A percentile compares a stretch with the other conserved stretches of the same genome.
These are phyloP conservation scores for Pichia sporocuriosa DNA, from an alignment of 805 yeast genomes.

Conservation along the genomic window DNA sequence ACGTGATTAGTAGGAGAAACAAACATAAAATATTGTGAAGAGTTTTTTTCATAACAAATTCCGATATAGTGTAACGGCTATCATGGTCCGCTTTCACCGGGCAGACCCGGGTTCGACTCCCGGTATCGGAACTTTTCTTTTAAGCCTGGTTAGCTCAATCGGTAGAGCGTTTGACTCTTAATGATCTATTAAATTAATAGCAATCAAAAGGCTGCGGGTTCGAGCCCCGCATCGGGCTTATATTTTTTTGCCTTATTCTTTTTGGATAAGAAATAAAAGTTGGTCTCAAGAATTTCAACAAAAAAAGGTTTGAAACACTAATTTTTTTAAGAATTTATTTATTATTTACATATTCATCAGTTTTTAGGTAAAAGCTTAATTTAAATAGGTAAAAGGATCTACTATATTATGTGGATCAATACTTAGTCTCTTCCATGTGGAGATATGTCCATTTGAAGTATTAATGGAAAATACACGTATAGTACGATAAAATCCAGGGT, in stretches of 20 bases:
- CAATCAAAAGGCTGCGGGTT: background rate
- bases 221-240: constrained; percentile 11
- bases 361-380: background rate
- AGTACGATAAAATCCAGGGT: constrained; percentile 80
- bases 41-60: constrained; percentile 7
- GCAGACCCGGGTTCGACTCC: constrained; percentile 39
- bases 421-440: constrained; percentile 71
- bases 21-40: no score
- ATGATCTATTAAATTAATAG: background rate
- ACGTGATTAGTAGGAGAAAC: no score
- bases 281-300: no score
- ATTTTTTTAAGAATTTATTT: background rate
- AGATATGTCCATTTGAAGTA: constrained; percentile 34
- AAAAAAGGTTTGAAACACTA: no score
- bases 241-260: background rate
- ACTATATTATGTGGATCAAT: constrained; percentile 35
- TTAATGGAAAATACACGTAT: constrained; percentile 67
- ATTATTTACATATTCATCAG: no score
- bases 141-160: constrained; percentile 12
- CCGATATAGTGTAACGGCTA: constrained; percentile 38
- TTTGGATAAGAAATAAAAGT: no score
- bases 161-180: constrained; percentile 12
- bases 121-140: constrained; percentile 31
- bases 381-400: constrained; percentile 1
- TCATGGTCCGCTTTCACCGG: constrained; percentile 39